A percentile compares a stretch with the other conserved stretches of the same genome.
Conservation (phyloP, 805 yeast species). For the Candida vartiovaarae region DNA sequence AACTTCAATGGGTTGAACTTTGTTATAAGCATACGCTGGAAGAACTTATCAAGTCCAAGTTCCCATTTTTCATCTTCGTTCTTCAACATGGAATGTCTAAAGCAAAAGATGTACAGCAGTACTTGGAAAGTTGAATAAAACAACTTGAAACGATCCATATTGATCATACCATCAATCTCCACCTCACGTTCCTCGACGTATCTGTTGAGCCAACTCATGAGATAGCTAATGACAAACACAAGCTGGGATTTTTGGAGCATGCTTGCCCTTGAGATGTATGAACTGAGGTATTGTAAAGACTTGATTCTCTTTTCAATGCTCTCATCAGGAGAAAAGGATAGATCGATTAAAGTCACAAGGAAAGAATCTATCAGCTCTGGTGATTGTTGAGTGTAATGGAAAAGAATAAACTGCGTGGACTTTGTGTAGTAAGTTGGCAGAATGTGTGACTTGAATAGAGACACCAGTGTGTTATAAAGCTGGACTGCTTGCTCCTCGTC, state of each 20-base stretch:
- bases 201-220: conserved; percentile 76
- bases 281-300: conserved; percentile 86
- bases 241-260: conserved; percentile 65
- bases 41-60: conserved; percentile 73
- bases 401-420: conserved; percentile 78
- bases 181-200: conserved; percentile 79
- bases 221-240: conserved; percentile 71
- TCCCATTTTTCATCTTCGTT: conserved; percentile 52
- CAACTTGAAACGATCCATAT: conserved; percentile 88
- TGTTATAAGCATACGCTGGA: conserved; percentile 77
- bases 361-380: conserved; percentile 81
- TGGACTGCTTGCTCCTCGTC: conserved; percentile 52
- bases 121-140: conserved; percentile 92
- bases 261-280: conserved; percentile 84
- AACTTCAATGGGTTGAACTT: conserved; percentile 90
- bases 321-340: conserved; percentile 66
- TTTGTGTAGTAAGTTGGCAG: conserved; percentile 90
- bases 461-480: conserved; percentile 65
- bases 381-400: conserved; percentile 74
- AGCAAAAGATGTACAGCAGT: conserved; percentile 84
- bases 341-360: conserved; percentile 73
- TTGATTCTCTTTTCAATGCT: conserved; percentile 71
- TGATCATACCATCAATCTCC: conserved; percentile 60
- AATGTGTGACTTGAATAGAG: conserved; percentile 74
- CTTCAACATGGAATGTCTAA: conserved; percentile 61